Conservation (phyloP, 106 monocot genomes). For the Alisma plantagoaquatica region DNA sequence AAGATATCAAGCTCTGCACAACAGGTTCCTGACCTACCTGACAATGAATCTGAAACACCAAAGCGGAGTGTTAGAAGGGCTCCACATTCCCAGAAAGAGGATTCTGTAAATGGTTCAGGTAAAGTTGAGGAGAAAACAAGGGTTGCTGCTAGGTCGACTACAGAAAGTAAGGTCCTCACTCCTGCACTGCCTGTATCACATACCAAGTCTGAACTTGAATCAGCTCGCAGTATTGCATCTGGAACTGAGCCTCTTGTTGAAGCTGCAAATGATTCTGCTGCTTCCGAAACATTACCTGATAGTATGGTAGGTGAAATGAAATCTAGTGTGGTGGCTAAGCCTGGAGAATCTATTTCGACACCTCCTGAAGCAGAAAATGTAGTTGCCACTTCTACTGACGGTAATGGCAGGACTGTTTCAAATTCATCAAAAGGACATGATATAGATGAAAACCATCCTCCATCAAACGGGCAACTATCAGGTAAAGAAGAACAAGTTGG, state of each 20-base stretch:
- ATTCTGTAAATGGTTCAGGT: conserved; percentile 10
- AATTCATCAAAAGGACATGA: conserved; percentile 14
- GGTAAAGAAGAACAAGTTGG: conserved; percentile 37
- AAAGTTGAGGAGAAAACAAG: conserved; percentile 27
- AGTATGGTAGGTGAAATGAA: too few relatives aligned
- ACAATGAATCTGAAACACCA: conserved; percentile 28
- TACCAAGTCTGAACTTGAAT: not conserved
- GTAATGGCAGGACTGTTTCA: conserved; percentile 13
- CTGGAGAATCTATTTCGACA: conserved; percentile 16
- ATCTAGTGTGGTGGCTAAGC: not conserved
- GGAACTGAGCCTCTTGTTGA: not conserved
- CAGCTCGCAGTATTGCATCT: not conserved
- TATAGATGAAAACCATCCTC: conserved; percentile 23
- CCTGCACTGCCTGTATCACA: not conserved
- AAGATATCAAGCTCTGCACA: conserved; percentile 49
- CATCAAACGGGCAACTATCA: conserved; percentile 22
- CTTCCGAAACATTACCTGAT: not conserved
- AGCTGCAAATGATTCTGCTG: too few relatives aligned
- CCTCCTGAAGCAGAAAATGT: conserved; percentile 4
- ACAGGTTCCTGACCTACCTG: conserved; percentile 28
- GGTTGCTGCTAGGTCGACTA: too few relatives aligned
- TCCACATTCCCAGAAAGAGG: conserved; percentile 16
- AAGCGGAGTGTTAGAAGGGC: conserved; percentile 18
- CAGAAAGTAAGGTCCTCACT: too few relatives aligned
- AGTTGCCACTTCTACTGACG: conserved; percentile 7